Conservation (phyloP, 805 yeast species). For the Lipomyces starkeyi region DNA sequence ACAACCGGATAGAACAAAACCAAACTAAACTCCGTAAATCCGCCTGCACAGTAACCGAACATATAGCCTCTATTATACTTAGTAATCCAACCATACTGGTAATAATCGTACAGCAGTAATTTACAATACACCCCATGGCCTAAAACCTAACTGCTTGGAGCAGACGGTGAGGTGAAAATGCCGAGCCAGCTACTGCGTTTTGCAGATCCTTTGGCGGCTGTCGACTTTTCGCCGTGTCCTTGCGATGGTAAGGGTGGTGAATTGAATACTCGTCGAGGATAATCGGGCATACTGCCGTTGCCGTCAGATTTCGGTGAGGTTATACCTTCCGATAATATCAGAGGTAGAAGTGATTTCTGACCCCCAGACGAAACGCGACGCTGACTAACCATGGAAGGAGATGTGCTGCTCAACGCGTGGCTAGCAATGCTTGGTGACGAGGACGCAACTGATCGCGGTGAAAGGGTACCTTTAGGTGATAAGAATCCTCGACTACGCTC, state of each 20-base stretch:
- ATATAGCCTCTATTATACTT: not conserved
- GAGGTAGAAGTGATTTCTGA: slow-evolving; percentile 23
- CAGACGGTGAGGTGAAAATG: slow-evolving; percentile 8
- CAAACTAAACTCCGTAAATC: not conserved
- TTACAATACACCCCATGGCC: not conserved
- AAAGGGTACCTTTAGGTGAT: not conserved
- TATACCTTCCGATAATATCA: slow-evolving; percentile 14
- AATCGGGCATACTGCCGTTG: not conserved
- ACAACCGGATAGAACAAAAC: not conserved
- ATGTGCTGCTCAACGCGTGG: not conserved
- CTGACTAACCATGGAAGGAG: slow-evolving; percentile 2
- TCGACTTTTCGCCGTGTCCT: not conserved
- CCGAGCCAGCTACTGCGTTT: slow-evolving; percentile 23
- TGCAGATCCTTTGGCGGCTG: not conserved
- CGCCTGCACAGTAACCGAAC: not conserved
- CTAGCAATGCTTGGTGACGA: not conserved
- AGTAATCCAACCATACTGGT: not conserved
- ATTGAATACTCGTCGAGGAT: slow-evolving; percentile 6
- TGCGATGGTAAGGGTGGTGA: not conserved
- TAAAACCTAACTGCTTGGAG: not conserved
- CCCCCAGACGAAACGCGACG: slow-evolving; percentile 29
- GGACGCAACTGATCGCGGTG: slow-evolving; percentile 7
- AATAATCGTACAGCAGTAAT: not conserved
- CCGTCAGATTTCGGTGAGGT: slow-evolving; percentile 18
- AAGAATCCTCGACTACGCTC: not conserved